Evolutionary conservation across 768 basidiomycete species (phyloP), one percentile per base, ranked within the genome.

Genomic region (Leucosporidium scottii): DNA sequence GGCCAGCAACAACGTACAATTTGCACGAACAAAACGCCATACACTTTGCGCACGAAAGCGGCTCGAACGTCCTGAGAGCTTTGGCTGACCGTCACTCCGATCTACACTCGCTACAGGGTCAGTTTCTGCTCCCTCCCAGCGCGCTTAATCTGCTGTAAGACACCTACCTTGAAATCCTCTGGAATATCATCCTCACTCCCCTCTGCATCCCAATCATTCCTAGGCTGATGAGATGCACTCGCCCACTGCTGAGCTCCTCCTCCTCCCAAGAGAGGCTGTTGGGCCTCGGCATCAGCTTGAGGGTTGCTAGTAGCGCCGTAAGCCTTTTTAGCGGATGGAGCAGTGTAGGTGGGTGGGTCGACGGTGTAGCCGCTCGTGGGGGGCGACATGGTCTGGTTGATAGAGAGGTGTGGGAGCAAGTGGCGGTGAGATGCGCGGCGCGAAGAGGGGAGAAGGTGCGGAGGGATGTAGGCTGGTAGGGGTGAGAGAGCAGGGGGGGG

Each of bases 131-230:
- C n/a, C n/a, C n/a, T n/a, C n/a, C n/a, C n/a, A n/a, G n/a, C n/a
- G n/a, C n/a, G n/a, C n/a, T n/a, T n/a, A n/a, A n/a, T n/a, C n/a
- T n/a, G n/a, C n/a, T n/a, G n/a, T n/a, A n/a, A n/a, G n/a, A n/a
- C n/a, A n/a, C n/a, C n/a, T n/a, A 90, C 90, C 84, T 93, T 91
- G 85, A 96, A 96, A 78, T 96, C 93, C 75, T 94, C 93, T 0
- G 90, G 91, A 57, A 92, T 91, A 57, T 84, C 89, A 44, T 80
- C 80, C 47, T 68, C 73, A 1, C 31, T 21, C 18, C 39, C 47
- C 34, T 31, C 64, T 5, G 12, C 48, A 4, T 50, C 54, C 69
- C 67, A 68, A 9, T 61, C 64, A 28, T 68, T 49, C 20, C 64
- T 6, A n/a, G 64, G 21, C 1, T 20, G 57, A 0, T 21, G 27